Evolutionary conservation across 2,329 filamentous ascomycete species (phyloP).

Genomic region (Claviceps sp.): DNA sequence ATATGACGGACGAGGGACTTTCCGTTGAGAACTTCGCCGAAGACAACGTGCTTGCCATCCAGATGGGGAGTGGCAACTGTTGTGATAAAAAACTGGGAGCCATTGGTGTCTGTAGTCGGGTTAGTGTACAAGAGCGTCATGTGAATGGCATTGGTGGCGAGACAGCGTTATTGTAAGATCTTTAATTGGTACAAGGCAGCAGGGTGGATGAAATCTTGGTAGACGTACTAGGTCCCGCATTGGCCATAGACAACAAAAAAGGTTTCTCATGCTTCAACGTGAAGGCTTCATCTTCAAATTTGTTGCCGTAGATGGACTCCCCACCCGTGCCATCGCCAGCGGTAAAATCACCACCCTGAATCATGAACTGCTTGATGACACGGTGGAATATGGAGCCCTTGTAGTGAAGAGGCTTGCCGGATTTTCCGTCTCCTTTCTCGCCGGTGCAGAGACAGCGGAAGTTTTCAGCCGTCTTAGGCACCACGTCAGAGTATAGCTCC

Average conservation of each 20-base stretch:
- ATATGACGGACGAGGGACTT: conserved; percentile 85
- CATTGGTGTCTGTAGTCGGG: conserved; percentile 59
- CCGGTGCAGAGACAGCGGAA: conserved; percentile 90
- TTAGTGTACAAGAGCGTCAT: background rate
- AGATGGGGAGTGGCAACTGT: conserved; percentile 91
- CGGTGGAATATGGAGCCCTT: conserved; percentile 90
- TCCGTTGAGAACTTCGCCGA: conserved; percentile 83
- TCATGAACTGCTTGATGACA: conserved; percentile 98
- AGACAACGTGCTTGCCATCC: conserved; percentile 94
- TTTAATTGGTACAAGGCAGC: background rate
- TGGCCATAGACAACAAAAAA: conserved; percentile 94
- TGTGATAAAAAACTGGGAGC: conserved; percentile 96
- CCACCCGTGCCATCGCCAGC: conserved; percentile 87
- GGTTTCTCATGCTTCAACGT: conserved; percentile 81
- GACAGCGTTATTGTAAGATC: too few species aligned
- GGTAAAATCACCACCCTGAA: conserved; percentile 88
- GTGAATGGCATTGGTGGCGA: too few species aligned
- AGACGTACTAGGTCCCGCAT: conserved; percentile 71
- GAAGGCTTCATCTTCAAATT: conserved; percentile 97
- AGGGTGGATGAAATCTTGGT: too few species aligned
- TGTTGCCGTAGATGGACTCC: conserved; percentile 93
- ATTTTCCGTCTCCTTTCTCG: conserved; percentile 74
- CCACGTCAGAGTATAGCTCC: conserved; percentile 64
- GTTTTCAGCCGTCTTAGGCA: conserved; percentile 93
- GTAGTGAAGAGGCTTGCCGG: conserved; percentile 79